Conservation (phyloP, 2,329 filamentous ascomycete genomes). For the Colletotrichum costaricense region DNA sequence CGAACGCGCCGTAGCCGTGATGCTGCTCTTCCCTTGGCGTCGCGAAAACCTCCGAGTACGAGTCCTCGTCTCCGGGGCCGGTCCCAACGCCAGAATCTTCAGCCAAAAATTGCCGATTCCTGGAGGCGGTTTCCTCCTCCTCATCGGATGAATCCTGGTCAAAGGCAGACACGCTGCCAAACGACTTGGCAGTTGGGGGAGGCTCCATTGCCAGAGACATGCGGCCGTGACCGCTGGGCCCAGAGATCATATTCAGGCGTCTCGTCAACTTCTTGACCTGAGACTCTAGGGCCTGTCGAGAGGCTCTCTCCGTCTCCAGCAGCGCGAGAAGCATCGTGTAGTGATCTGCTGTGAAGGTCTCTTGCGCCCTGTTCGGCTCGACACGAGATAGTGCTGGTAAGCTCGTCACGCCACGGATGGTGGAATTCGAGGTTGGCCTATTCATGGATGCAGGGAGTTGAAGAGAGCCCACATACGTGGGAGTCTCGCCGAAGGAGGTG, state of each 20-base stretch:
- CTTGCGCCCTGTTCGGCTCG: constrained; percentile 34
- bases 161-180: constrained; percentile 52
- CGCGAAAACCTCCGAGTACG: constrained; percentile 61
- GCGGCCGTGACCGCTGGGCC: constrained; percentile 22
- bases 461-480: constrained; percentile 57
- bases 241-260: constrained; percentile 58
- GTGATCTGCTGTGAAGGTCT: constrained; percentile 54
- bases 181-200: constrained; percentile 50
- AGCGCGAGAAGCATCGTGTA: constrained; percentile 63
- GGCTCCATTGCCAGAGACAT: constrained; percentile 41
- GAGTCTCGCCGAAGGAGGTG: constrained; percentile 58
- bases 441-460: constrained; percentile 46
- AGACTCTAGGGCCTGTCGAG: constrained; percentile 65
- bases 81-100: constrained; percentile 51
- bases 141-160: constrained; percentile 56
- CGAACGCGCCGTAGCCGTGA: constrained; percentile 50
- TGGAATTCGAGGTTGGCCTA: constrained; percentile 58
- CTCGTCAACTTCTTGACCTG: constrained; percentile 66
- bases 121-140: constrained; percentile 39
- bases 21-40: constrained; percentile 61
- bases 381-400: constrained; percentile 54
- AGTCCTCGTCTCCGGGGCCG: constrained; percentile 51
- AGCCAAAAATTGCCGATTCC: constrained; percentile 27
- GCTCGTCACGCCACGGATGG: constrained; percentile 59
- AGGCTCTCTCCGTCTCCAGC: constrained; percentile 67